phyloP scores from a whole-genome alignment of 805 yeast species.

The Candida berthetii region DNA sequence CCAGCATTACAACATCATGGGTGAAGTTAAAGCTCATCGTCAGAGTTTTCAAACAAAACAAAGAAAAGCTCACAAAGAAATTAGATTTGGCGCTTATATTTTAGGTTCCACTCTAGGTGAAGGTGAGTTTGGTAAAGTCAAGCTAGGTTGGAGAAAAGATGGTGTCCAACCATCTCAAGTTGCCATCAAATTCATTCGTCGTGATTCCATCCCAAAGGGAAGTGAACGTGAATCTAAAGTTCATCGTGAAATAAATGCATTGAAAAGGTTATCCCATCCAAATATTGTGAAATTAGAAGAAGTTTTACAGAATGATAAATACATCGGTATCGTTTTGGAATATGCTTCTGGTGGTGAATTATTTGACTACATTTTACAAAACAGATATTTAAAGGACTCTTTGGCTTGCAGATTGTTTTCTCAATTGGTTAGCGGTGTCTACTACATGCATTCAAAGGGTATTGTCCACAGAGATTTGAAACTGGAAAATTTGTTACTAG shows the following conservation, averaged over 20 bases:
- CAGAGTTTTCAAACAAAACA: conserved; percentile 19
- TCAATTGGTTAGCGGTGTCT: conserved; percentile 89
- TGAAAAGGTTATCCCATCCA: conserved; percentile 84
- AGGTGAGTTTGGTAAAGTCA: conserved; percentile 98
- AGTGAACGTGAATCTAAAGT: conserved; percentile 85
- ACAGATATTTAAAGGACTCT: conserved; percentile 80
- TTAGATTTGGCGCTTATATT: conserved; percentile 83
- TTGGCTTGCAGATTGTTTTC: conserved; percentile 86
- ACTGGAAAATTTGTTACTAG: conserved; percentile 61
- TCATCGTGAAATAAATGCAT: conserved; percentile 87
- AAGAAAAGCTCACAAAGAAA: conserved; percentile 41
- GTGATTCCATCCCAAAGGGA: conserved; percentile 84
- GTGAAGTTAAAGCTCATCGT: conserved; percentile 14
- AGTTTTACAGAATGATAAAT: conserved; percentile 88
- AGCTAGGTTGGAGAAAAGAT: conserved; percentile 90
- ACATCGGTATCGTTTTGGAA: conserved; percentile 93
- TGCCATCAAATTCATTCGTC: conserved; percentile 86
- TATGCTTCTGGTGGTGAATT: conserved; percentile 98
- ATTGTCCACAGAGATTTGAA: conserved; percentile 70
- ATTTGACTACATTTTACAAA: conserved; percentile 84
- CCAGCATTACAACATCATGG: conserved; percentile 3
- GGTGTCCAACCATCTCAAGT: conserved; percentile 68
- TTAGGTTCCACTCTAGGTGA: conserved; percentile 94
- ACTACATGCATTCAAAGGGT: conserved; percentile 69
- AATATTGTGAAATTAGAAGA: conserved; percentile 89